Percentiles rank a stretch among this genome's conserved stretches.
phyloP scores from a whole-genome alignment of 2,329 filamentous ascomycete species.

The Monosporascus sp. region DNA sequence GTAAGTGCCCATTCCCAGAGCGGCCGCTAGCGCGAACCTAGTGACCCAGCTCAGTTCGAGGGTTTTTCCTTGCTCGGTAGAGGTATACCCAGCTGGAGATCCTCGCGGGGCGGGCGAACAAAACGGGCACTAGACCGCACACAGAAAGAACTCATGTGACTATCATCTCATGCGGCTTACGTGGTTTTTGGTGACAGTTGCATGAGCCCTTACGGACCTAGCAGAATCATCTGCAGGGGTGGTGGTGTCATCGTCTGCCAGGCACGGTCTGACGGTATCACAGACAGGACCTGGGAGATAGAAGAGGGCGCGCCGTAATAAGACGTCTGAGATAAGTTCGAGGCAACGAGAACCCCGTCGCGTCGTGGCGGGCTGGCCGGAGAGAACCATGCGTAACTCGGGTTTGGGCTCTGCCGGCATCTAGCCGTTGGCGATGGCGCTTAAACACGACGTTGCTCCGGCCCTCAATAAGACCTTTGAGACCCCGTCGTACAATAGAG shows the following conservation, averaged over 20 bases:
- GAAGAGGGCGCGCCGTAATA: too few relatives aligned
- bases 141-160: neutral
- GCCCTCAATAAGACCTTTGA: too few relatives aligned
- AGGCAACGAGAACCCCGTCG: neutral
- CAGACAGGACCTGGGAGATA: too few relatives aligned
- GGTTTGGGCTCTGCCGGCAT: neutral
- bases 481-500: neutral
- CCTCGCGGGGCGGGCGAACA: too few relatives aligned
- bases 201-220: neutral
- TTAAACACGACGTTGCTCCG: too few relatives aligned
- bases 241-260: neutral
- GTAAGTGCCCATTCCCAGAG: too few relatives aligned
- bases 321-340: neutral
- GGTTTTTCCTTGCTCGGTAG: too few relatives aligned
- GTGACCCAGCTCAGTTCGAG: too few relatives aligned
- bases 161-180: neutral
- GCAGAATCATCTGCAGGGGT: neutral
- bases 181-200: neutral
- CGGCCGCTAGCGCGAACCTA: too few relatives aligned
- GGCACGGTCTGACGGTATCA: neutral
- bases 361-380: neutral
- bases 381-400: neutral
- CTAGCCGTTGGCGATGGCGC: too few relatives aligned
- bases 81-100: too few relatives aligned
- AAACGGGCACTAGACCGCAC: neutral